Percentiles rank a stretch among this genome's conserved stretches.
Evolutionary conservation across 768 basidiomycete genomes (phyloP).

Genomic region (Suillus subaureus): DNA sequence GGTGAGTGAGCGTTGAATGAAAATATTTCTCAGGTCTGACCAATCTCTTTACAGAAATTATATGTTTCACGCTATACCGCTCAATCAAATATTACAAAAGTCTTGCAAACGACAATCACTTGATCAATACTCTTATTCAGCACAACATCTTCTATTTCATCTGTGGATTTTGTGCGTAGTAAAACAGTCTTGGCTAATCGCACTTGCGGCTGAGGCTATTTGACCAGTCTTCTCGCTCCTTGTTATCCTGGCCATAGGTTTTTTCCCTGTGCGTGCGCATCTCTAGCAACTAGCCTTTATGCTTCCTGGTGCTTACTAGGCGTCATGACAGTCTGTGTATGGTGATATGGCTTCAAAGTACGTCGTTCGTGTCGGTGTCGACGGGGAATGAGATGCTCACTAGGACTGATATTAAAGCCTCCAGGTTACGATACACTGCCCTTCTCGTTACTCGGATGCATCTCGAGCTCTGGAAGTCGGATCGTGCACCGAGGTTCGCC

Average conservation of each 20-base stretch:
- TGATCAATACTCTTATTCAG: constrained; percentile 5
- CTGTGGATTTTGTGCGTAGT: constrained; percentile 6
- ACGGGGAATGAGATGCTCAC: not conserved
- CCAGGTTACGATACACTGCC: constrained; percentile 7
- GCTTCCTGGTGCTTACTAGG: not conserved
- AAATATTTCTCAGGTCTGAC: not conserved
- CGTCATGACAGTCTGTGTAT: not conserved
- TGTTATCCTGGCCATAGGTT: not conserved
- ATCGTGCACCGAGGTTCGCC: not conserved
- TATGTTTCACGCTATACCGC: constrained; percentile 5
- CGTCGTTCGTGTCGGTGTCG: not conserved
- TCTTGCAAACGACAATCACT: not conserved
- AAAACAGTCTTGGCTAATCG: not conserved
- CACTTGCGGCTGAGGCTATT: not conserved
- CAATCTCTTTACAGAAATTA: not conserved
- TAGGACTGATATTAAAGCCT: not conserved
- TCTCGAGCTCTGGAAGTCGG: constrained; percentile 8
- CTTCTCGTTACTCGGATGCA: constrained; percentile 10
- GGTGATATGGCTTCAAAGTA: constrained; percentile 9
- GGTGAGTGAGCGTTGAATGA: not conserved
- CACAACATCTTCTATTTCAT: constrained; percentile 11
- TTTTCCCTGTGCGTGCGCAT: constrained; percentile 3
- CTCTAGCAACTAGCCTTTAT: no score
- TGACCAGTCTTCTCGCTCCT: constrained; percentile 4
- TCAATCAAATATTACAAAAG: constrained; percentile 4